Percentiles rank a stretch among this genome's conserved stretches.
phyloP scores from a whole-genome alignment of 129 eudicot genomes.

The Helianthus tuberosus region DNA sequence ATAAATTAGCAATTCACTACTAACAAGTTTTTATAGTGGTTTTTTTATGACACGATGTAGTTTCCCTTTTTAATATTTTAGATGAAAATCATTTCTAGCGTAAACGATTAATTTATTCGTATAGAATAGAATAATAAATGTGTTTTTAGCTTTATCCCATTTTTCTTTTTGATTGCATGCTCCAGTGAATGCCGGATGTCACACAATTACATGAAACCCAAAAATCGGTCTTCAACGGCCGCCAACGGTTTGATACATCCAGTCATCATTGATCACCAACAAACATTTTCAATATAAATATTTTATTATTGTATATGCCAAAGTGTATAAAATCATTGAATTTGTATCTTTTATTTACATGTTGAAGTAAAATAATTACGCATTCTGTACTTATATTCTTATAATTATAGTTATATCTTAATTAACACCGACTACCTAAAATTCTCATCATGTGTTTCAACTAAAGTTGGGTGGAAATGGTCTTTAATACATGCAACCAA shows the following conservation, averaged over 20 bases:
- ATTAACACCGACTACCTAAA: neutral
- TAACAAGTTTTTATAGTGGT: no score
- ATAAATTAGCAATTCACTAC: no score
- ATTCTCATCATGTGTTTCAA: neutral
- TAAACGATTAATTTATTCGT: no score
- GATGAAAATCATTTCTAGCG: no score
- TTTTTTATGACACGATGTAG: no score
- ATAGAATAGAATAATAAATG: neutral
- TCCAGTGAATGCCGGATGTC: neutral
- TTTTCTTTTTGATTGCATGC: neutral
- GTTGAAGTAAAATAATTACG: neutral
- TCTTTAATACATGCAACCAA: neutral
- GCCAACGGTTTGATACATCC: neutral
- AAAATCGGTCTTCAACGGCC: neutral
- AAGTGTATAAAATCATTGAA: conserved; percentile 11
- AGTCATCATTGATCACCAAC: conserved; percentile 3
- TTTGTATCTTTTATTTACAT: neutral
- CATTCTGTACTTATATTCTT: neutral
- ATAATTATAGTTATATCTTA: neutral
- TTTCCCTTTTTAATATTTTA: no score
- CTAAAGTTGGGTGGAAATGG: neutral
- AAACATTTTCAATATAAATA: neutral
- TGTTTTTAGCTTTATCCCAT: neutral
- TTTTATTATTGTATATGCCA: conserved; percentile 7
- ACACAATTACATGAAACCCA: neutral